Conservation (phyloP, 1,284 basidiomycete species). For the Rhodotorula sp. region DNA sequence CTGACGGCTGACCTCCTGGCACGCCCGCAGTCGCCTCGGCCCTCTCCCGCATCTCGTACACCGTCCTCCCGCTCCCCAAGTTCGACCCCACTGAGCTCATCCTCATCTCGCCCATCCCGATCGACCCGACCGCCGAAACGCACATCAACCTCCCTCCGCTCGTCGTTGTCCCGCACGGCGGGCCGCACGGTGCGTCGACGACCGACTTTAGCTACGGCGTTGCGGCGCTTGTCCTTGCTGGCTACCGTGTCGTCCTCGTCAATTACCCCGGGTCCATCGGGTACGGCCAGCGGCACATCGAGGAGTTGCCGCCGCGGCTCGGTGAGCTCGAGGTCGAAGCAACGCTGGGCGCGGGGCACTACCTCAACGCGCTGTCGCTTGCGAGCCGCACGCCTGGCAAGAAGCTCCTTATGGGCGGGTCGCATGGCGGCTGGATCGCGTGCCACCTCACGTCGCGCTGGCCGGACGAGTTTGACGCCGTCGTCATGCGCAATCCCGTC, state of each 20-base stretch:
- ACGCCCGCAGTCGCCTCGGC: constrained; percentile 12
- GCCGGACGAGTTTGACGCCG: constrained; percentile 64
- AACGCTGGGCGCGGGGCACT: constrained; percentile 60
- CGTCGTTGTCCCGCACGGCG: constrained; percentile 66
- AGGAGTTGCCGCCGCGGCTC: constrained; percentile 60
- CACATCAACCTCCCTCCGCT: constrained; percentile 51
- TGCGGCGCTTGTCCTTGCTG: constrained; percentile 57
- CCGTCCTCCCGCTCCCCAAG: constrained; percentile 30
- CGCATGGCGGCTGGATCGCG: constrained; percentile 70
- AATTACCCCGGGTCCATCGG: constrained; percentile 69
- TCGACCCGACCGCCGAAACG: constrained; percentile 46
- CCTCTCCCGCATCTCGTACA: constrained; percentile 19
- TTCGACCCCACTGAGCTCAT: constrained; percentile 59
- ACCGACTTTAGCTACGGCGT: constrained; percentile 58
- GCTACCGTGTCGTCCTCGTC: constrained; percentile 59
- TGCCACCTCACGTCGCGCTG: constrained; percentile 66
- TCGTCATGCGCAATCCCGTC: constrained; percentile 69
- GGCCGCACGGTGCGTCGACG: constrained; percentile 61
- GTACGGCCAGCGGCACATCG: constrained; percentile 58
- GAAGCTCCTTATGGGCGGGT: constrained; percentile 65
- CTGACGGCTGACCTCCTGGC: neutral
- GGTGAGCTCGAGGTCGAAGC: constrained; percentile 69
- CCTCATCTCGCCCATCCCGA: constrained; percentile 54
- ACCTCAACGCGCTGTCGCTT: constrained; percentile 59
- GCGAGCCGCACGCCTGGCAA: constrained; percentile 58